Evolutionary conservation across 495 filamentous ascomycete species (phyloP).

Genomic region (Glonium stellatum): DNA sequence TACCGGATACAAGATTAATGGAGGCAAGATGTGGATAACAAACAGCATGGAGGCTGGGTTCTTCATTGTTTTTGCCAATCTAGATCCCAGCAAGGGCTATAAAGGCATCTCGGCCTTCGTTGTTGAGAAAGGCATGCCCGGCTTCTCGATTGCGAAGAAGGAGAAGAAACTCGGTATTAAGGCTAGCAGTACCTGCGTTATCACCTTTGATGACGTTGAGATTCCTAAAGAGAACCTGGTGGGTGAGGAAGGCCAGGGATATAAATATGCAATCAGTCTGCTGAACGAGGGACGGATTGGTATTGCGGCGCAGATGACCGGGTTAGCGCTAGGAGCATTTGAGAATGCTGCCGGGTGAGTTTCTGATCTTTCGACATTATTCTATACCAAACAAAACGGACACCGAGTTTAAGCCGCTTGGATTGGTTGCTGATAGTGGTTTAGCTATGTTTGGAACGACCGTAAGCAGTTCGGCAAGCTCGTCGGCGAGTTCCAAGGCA

Average conservation of each 20-base stretch:
- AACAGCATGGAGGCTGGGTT: constrained; percentile 89
- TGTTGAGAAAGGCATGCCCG: constrained; percentile 79
- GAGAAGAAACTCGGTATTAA: constrained; percentile 98
- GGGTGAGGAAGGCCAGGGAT: constrained; percentile 82
- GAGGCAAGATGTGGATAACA: constrained; percentile 99
- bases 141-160: constrained; percentile 97
- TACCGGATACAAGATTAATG: constrained; percentile 77
- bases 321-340: constrained; percentile 87
- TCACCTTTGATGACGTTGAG: constrained; percentile 96
- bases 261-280: constrained; percentile 95
- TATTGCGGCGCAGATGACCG: constrained; percentile 98
- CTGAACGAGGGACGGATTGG: constrained; percentile 97
- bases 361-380: background rate
- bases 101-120: constrained; percentile 96
- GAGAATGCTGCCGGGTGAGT: constrained; percentile 84
- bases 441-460: constrained; percentile 88
- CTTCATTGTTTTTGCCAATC: constrained; percentile 97
- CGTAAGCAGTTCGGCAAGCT: constrained; percentile 91
- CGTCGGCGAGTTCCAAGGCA: constrained; percentile 94
- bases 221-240: constrained; percentile 81
- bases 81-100: constrained; percentile 81
- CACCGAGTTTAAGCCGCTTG: background rate
- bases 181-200: constrained; percentile 89
- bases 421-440: constrained; percentile 2
- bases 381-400: constrained; percentile 6